These are phyloP conservation scores for Meripilus lineatus DNA, from an alignment of 1,284 basidiomycete species.

Conservation along the genomic window DNA sequence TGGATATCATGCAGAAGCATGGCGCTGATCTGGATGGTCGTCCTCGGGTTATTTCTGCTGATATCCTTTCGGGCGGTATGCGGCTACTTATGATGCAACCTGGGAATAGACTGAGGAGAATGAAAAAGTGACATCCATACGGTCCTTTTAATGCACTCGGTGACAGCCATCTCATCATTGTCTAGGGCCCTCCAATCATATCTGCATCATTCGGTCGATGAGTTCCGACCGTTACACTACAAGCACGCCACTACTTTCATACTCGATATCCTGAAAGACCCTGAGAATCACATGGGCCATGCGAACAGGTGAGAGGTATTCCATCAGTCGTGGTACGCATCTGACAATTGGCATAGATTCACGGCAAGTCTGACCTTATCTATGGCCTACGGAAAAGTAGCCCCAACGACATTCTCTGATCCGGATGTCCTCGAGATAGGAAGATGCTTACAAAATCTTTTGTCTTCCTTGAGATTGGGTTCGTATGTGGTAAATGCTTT, in stretches of 20 bases:
- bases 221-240: too few species aligned
- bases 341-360: conserved; percentile 36
- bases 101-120: conserved; percentile 19
- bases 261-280: too few species aligned
- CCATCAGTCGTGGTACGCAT: too few species aligned
- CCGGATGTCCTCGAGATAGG: conserved; percentile 52
- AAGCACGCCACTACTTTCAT: too few species aligned
- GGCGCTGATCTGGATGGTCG: conserved; percentile 22
- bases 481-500: conserved; percentile 55
- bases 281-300: conserved; percentile 1
- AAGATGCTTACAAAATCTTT: conserved; percentile 42
- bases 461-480: conserved; percentile 48
- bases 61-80: conserved; percentile 23
- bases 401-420: conserved; percentile 45
- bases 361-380: conserved; percentile 60
- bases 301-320: too few species aligned
- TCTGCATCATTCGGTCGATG: too few species aligned
- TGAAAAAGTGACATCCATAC: conserved; percentile 18
- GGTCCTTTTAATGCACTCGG: background rate
- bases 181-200: too few species aligned
- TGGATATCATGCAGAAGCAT: conserved; percentile 30
- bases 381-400: conserved; percentile 59
- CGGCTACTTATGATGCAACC: conserved; percentile 16
- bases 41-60: conserved; percentile 20
- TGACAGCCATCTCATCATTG: background rate